Evolutionary conservation across 2,329 filamentous ascomycete species (phyloP).

Genomic region (Aspergillus fumigatiaffinis): DNA sequence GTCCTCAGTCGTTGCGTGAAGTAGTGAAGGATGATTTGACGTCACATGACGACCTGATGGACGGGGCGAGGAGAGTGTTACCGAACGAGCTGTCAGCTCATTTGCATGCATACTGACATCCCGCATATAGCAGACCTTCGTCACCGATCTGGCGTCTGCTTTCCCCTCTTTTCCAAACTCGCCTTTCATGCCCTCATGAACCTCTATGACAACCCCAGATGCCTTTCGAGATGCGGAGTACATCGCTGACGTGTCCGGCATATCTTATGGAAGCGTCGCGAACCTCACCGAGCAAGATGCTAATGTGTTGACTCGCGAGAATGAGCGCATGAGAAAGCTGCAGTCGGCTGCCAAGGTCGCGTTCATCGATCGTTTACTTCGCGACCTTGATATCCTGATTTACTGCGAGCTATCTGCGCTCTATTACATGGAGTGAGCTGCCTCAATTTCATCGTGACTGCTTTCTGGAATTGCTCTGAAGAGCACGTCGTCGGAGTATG

Average conservation of each 20-base stretch:
- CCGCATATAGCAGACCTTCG: neutral
- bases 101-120: neutral
- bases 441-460: neutral
- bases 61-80: neutral
- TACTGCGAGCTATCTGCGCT: conserved; percentile 59
- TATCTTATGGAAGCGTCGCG: conserved; percentile 28
- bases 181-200: conserved; percentile 37
- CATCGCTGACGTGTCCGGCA: conserved; percentile 44
- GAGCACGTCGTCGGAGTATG: neutral
- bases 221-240: conserved; percentile 45
- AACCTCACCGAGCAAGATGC: conserved; percentile 12
- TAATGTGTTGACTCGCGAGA: conserved; percentile 14
- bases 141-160: neutral
- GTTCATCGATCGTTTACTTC: conserved; percentile 54
- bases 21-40: neutral
- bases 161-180: conserved; percentile 7
- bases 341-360: conserved; percentile 41
- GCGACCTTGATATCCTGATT: conserved; percentile 56
- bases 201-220: conserved; percentile 46
- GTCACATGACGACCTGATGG: neutral
- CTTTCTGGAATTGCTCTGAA: neutral
- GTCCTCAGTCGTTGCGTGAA: too few relatives aligned
- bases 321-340: conserved; percentile 30
- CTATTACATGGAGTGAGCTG: conserved; percentile 60
- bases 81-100: too few relatives aligned